Conservation (phyloP, 768 basidiomycete genomes). For the Boletellus emodensis region DNA sequence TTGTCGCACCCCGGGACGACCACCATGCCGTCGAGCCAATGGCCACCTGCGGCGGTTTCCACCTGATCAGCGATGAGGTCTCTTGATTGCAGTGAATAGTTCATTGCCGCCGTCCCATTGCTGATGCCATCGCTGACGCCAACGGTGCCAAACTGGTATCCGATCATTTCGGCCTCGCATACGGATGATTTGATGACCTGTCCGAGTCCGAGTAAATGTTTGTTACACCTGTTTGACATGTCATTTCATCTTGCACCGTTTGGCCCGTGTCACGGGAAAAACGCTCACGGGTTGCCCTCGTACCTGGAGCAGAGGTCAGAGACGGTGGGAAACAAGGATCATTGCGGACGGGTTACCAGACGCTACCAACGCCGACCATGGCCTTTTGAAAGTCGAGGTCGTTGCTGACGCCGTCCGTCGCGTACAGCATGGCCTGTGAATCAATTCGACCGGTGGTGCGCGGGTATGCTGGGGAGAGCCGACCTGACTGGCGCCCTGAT, state of each 20-base stretch:
- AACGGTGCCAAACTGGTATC: slow-evolving; percentile 96
- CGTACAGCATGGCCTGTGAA: slow-evolving; percentile 92
- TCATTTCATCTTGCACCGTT: not conserved
- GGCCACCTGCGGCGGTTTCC: slow-evolving; percentile 92
- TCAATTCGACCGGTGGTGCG: not conserved
- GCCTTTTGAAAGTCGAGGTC: slow-evolving; percentile 90
- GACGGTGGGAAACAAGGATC: not conserved
- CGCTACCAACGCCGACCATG: slow-evolving; percentile 96
- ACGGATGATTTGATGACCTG: slow-evolving; percentile 84
- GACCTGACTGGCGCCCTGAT: slow-evolving; percentile 93
- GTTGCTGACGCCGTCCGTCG: slow-evolving; percentile 83
- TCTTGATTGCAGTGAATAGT: slow-evolving; percentile 93
- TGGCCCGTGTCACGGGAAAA: not conserved
- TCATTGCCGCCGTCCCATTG: slow-evolving; percentile 94
- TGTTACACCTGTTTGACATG: slow-evolving; percentile 72
- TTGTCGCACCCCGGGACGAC: slow-evolving; percentile 98
- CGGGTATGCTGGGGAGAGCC: slow-evolving; percentile 1
- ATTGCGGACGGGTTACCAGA: slow-evolving; percentile 65
- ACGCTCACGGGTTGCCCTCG: slow-evolving; percentile 92
- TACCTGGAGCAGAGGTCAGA: slow-evolving; percentile 58
- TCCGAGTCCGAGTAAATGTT: slow-evolving; percentile 86
- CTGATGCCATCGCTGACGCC: slow-evolving; percentile 99
- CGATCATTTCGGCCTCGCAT: slow-evolving; percentile 65
- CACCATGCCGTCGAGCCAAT: slow-evolving; percentile 98
- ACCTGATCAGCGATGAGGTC: slow-evolving; percentile 98